phyloP scores from a whole-genome alignment of 305 asterid species.

The Fraxinus xanthoxyloides region DNA sequence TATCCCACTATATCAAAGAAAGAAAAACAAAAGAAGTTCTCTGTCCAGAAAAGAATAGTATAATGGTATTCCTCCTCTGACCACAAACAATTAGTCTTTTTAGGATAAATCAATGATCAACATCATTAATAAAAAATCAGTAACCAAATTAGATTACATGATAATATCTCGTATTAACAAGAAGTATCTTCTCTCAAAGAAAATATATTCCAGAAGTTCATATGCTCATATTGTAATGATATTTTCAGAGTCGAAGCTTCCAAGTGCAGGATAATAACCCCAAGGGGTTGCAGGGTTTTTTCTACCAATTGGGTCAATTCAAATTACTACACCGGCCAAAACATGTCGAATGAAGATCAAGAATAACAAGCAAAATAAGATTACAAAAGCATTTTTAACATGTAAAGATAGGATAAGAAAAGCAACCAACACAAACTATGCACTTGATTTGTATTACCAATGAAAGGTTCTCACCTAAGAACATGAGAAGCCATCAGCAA shows the following conservation, averaged over 20 bases:
- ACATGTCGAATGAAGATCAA: not conserved
- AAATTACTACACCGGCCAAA: not conserved
- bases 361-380: not conserved
- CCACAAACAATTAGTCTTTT: not conserved
- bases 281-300: too few species aligned
- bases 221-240: not conserved
- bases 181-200: not conserved
- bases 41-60: not conserved
- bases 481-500: slow-evolving; percentile 87
- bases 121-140: not conserved
- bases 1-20: not conserved
- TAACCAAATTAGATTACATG: not conserved
- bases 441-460: not conserved
- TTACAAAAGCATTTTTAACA: not conserved
- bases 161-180: not conserved
- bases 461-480: slow-evolving; percentile 50
- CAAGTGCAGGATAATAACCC: too few species aligned
- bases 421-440: not conserved
- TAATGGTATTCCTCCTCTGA: not conserved
- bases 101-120: not conserved
- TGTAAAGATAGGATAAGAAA: not conserved
- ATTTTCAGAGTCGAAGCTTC: not conserved
- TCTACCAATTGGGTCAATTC: not conserved
- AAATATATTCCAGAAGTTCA: not conserved
- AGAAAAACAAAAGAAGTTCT: not conserved